Evolutionary conservation across 345 rosid genomes (phyloP).

Genomic region (Eutrema yunnanense): DNA sequence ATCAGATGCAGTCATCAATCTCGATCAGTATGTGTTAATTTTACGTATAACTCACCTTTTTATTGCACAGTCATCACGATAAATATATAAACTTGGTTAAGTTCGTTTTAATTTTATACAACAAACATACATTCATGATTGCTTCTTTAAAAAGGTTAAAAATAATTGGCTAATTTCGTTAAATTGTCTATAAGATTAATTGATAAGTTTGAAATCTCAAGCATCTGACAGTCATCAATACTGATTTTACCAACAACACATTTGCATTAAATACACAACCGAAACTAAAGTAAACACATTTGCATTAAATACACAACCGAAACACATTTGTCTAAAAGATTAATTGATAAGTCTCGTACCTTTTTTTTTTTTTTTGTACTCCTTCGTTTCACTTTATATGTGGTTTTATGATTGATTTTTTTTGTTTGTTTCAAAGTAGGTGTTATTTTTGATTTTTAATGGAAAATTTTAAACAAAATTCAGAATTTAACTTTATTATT

Average conservation of each 20-base stretch:
- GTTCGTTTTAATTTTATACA: not conserved
- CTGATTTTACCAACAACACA: not conserved
- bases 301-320: no score
- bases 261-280: not conserved
- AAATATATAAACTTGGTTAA: not conserved
- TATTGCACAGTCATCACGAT: not conserved
- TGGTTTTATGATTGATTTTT: no score
- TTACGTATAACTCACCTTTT: not conserved
- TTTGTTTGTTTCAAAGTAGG: no score
- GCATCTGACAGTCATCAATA: not conserved
- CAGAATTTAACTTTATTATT: no score
- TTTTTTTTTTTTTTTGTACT: not conserved
- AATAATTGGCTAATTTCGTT: not conserved
- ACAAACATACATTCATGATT: not conserved
- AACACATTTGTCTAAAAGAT: no score
- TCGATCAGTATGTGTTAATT: conserved; percentile 18
- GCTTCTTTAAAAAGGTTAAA: not conserved
- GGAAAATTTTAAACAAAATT: no score
- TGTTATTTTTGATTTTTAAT: no score
- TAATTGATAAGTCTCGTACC: not conserved
- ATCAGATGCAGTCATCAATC: conserved; percentile 26
- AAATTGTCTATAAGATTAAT: not conserved
- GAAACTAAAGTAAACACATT: not conserved
- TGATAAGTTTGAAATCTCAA: not conserved
- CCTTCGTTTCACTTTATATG: no score